These are phyloP conservation scores for Circinella umbellata DNA, from an alignment of 371 early-diverging fungal genomes.

Conservation along the genomic window DNA sequence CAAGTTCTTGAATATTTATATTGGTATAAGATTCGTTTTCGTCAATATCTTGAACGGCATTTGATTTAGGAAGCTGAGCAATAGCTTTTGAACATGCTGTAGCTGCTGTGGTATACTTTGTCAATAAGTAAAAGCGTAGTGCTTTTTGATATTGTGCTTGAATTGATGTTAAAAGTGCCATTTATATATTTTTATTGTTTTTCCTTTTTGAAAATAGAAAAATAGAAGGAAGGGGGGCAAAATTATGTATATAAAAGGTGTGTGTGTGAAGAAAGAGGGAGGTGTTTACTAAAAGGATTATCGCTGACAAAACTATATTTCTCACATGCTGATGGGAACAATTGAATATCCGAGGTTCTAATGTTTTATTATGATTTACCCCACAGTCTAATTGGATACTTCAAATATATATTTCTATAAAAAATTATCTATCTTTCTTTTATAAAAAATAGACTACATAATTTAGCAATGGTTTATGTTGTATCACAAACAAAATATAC, in stretches of 20 bases:
- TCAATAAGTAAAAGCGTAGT: constrained; percentile 22
- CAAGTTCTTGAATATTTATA: constrained; percentile 3
- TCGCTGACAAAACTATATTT: background rate
- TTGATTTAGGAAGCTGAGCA: constrained; percentile 1
- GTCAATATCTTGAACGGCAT: background rate
- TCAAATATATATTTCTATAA: no score
- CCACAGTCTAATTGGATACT: no score
- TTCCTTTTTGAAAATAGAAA: background rate
- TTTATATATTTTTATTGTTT: background rate
- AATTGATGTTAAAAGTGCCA: constrained; percentile 8
- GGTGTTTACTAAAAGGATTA: background rate
- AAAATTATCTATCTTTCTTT: no score
- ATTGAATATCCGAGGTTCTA: background rate
- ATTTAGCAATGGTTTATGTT: no score
- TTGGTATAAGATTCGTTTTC: background rate
- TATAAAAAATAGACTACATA: no score
- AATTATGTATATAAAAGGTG: no score
- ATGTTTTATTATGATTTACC: no score
- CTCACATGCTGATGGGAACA: background rate
- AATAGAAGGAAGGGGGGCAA: background rate
- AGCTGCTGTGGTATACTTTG: constrained; percentile 25
- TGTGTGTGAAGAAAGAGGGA: background rate
- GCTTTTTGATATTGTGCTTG: constrained; percentile 24
- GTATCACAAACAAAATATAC: no score
- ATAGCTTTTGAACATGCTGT: constrained; percentile 20